Percentiles rank a stretch among this genome's conserved stretches.
These are phyloP conservation scores for Starmera quercuum DNA, from an alignment of 805 yeast species.

Conservation along the genomic window DNA sequence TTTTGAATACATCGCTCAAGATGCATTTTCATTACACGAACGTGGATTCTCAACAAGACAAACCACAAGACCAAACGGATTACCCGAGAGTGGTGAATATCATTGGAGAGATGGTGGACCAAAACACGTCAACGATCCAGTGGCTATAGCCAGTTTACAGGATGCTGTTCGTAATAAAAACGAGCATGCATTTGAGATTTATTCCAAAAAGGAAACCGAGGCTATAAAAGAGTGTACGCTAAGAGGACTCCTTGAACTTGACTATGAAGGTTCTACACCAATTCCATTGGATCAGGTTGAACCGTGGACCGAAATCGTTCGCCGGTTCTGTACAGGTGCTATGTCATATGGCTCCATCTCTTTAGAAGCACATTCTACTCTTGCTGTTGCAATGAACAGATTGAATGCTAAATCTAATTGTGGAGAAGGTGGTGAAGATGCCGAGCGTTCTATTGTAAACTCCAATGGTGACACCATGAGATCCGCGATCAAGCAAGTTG, in stretches of 20 bases:
- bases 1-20: constrained; percentile 93
- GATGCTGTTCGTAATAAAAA: constrained; percentile 98
- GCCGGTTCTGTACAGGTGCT: constrained; percentile 98
- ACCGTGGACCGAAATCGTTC: constrained; percentile 98
- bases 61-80: constrained; percentile 56
- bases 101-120: constrained; percentile 99
- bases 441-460: constrained; percentile 74
- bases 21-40: constrained; percentile 89
- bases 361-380: constrained; percentile 95
- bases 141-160: constrained; percentile 90
- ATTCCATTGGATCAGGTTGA: constrained; percentile 97
- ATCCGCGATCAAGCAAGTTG: constrained; percentile 97
- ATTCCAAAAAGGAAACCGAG: constrained; percentile 83
- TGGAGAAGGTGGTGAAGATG: constrained; percentile 99
- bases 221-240: constrained; percentile 90
- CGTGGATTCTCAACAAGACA: constrained; percentile 81
- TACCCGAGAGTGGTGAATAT: constrained; percentile 95
- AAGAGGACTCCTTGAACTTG: constrained; percentile 90
- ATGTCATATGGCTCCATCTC: constrained; percentile 99
- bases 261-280: constrained; percentile 58
- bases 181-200: constrained; percentile 85
- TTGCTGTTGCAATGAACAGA: constrained; percentile 98
- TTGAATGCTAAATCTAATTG: constrained; percentile 96
- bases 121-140: constrained; percentile 89
- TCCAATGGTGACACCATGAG: constrained; percentile 96